Conservation (phyloP, 805 yeast genomes). For the Monosporozyma siamensis region DNA sequence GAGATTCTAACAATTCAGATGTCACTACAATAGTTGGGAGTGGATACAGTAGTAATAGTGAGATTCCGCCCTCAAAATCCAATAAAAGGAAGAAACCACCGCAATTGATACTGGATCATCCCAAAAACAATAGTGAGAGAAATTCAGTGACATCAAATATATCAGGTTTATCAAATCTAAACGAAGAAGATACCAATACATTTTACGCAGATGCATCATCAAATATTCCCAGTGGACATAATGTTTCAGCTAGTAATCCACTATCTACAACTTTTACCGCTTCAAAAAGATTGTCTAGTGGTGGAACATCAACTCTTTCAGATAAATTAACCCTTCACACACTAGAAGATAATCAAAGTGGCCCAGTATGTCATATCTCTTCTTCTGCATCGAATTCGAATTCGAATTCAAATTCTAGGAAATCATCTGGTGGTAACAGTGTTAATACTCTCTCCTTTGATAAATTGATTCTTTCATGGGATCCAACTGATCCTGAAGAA, state of each 20-base stretch:
- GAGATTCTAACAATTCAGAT: background rate
- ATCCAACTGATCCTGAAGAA: constrained; percentile 43
- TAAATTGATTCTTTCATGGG: constrained; percentile 36
- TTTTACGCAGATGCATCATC: background rate
- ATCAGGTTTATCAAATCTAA: background rate
- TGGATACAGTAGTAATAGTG: background rate
- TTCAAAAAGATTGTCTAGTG: background rate
- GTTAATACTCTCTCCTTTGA: constrained; percentile 19
- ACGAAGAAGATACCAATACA: background rate
- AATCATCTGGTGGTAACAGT: constrained; percentile 15
- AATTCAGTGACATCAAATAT: constrained; percentile 1
- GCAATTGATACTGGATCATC: background rate
- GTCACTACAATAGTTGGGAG: background rate
- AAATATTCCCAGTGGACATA: background rate
- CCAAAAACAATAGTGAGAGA: constrained; percentile 3
- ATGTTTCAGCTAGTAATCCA: background rate
- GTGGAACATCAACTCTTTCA: background rate
- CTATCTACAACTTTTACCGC: background rate
- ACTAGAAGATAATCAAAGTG: background rate
- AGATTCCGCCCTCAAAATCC: background rate
- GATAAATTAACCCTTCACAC: constrained; percentile 6
- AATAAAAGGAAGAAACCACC: background rate
- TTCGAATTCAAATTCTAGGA: constrained; percentile 11
- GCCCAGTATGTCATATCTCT: background rate
- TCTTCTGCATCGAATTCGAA: background rate